Evolutionary conservation across 352 stramenopile species (phyloP).

Genomic region (Phytophthora tubulina): DNA sequence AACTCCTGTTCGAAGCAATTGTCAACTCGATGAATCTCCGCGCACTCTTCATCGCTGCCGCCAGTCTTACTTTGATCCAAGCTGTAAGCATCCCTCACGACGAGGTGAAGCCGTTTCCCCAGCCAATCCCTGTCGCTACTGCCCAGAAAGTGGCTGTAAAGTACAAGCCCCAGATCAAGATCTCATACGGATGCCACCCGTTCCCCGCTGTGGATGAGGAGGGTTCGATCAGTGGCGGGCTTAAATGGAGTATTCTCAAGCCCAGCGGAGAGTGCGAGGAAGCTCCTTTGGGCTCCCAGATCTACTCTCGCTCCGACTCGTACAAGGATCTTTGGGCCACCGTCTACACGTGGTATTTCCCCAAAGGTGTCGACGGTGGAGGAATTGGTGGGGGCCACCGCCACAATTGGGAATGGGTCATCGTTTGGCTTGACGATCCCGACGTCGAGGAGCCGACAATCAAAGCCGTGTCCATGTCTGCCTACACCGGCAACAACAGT

Average conservation of each 20-base stretch:
- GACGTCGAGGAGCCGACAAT: conserved; percentile 26
- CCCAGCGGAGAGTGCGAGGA: conserved; percentile 28
- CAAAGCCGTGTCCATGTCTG: conserved; percentile 36
- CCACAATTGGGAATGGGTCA: conserved; percentile 55
- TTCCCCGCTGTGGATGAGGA: conserved; percentile 38
- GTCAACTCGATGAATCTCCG: too few species aligned
- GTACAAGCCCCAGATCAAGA: conserved; percentile 39
- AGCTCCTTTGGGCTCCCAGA: conserved; percentile 31
- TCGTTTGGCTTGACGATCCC: conserved; percentile 45
- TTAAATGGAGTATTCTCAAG: conserved; percentile 32
- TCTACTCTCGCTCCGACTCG: conserved; percentile 36
- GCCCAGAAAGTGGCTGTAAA: conserved; percentile 29
- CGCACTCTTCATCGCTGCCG: too few species aligned
- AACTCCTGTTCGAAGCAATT: too few species aligned
- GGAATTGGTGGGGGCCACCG: conserved; percentile 30
- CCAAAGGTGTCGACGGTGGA: conserved; percentile 25
- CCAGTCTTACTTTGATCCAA: neutral
- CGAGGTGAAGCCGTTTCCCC: conserved; percentile 29
- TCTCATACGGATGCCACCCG: conserved; percentile 34
- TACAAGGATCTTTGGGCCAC: conserved; percentile 37
- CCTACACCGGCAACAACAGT: conserved; percentile 17
- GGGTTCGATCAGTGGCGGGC: conserved; percentile 29
- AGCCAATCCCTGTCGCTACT: conserved; percentile 29
- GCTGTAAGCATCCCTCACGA: conserved; percentile 37
- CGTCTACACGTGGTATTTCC: conserved; percentile 43